These are phyloP conservation scores for Reticulascus tulasneorum DNA, from an alignment of 2,329 filamentous ascomycete genomes.

Conservation along the genomic window DNA sequence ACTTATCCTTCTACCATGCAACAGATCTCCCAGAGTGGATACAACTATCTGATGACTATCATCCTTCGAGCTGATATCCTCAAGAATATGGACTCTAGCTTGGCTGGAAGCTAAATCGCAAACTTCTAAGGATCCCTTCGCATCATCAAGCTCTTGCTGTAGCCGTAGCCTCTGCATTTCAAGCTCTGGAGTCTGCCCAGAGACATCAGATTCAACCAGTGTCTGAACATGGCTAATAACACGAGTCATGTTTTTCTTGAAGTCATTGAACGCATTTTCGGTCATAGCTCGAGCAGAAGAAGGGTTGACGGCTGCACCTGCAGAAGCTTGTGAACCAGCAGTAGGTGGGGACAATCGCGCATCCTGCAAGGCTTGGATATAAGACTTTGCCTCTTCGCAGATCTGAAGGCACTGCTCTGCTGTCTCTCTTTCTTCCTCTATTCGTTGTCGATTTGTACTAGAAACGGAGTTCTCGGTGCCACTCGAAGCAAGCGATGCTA, in stretches of 20 bases:
- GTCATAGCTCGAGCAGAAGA: no score
- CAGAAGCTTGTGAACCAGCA: no score
- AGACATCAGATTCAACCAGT: not conserved
- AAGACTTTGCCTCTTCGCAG: constrained; percentile 31
- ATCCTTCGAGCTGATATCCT: constrained; percentile 30
- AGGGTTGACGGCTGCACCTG: no score
- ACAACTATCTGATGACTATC: constrained; percentile 36
- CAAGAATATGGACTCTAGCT: constrained; percentile 29
- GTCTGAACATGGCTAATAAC: not conserved
- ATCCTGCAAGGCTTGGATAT: constrained; percentile 27
- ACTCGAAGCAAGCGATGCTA: constrained; percentile 17
- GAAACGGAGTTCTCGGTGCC: constrained; percentile 14
- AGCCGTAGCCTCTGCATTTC: constrained; percentile 22
- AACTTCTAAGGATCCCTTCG: constrained; percentile 32
- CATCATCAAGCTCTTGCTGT: constrained; percentile 28
- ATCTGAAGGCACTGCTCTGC: constrained; percentile 34
- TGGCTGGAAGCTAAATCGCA: constrained; percentile 29
- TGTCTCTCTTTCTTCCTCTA: constrained; percentile 31
- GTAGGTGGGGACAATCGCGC: constrained; percentile 12
- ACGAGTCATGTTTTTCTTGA: constrained; percentile 1
- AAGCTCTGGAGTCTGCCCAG: not conserved
- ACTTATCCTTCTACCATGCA: constrained; percentile 34
- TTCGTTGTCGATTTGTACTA: constrained; percentile 24
- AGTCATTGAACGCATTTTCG: no score
- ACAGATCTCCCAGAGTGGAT: constrained; percentile 36